These are phyloP conservation scores for Ophiosphaerella herpotricha DNA, from an alignment of 2,329 filamentous ascomycete species.

Conservation along the genomic window DNA sequence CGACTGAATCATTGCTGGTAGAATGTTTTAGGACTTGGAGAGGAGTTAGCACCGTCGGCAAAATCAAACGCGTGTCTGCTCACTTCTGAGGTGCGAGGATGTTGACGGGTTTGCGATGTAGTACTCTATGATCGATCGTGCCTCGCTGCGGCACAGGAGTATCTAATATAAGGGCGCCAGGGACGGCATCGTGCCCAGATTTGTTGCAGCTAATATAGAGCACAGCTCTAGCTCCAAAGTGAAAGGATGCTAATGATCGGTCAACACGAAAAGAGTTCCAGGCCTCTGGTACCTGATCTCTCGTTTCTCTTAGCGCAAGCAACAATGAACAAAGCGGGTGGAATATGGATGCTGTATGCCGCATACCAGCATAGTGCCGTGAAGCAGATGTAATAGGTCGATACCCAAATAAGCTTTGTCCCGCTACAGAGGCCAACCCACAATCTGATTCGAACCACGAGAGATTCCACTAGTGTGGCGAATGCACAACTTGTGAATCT, in stretches of 20 bases:
- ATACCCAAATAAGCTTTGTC: not conserved
- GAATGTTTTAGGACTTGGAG: not conserved
- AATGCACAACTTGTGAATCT: too few relatives aligned
- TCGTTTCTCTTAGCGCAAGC: conserved; percentile 12
- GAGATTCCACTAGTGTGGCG: too few relatives aligned
- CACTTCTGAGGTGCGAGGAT: not conserved
- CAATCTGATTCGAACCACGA: too few relatives aligned
- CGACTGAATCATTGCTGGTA: not conserved
- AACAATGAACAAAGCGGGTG: conserved; percentile 23
- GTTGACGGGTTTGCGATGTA: not conserved
- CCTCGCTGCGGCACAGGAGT: too few relatives aligned
- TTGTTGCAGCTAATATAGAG: conserved; percentile 2
- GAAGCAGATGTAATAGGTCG: not conserved
- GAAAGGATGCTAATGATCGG: conserved; percentile 16
- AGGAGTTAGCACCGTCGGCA: not conserved
- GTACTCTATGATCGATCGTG: not conserved
- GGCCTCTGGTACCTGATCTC: conserved; percentile 21
- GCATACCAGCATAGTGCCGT: conserved; percentile 15
- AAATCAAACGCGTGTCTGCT: not conserved
- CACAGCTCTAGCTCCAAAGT: conserved; percentile 6
- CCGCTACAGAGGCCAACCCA: not conserved
- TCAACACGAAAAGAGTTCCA: conserved; percentile 16
- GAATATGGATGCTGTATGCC: conserved; percentile 17
- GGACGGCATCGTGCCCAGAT: conserved; percentile 12
- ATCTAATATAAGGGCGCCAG: not conserved